Base-by-base conservation (phyloP, 1,139 yeast genomes). In the Taphrina sp. region DNA sequence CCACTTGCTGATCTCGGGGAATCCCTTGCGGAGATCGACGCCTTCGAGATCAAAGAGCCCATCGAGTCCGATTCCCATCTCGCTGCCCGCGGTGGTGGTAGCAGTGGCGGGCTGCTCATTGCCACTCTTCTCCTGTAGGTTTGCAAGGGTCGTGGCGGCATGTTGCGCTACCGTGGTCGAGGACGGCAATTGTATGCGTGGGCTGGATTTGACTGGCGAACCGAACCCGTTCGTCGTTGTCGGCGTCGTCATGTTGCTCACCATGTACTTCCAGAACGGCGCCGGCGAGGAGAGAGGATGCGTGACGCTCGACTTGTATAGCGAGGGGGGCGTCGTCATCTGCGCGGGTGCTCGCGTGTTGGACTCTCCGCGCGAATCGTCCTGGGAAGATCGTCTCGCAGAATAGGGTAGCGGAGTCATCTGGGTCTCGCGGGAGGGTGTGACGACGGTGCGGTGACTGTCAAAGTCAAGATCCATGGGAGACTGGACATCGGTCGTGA, bases 221-320 rank as follows among this genome's bases (percentile, higher is more conserved):
- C 44, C 46, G 8, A 38, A 17, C 5, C 46, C 54, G 31, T 39
- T 24, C 10, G 47, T 42, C 12, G 29, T 33, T 12, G 54, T 49
- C 7, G 54, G 54, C 14, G 54, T 49, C 23, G 54, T 49, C 54
- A 49, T 49, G 24, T 49, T 49, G 34, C 54, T 49, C 2, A 49
- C 57, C 71, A 72, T 69, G 62, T 69, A 70, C 57, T 68, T 66
- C 76, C 76, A 73, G 56, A 73, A 69, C 36, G 74, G 74, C 3
- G 74, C 74, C 1, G 75, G 75, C 22, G 74, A 70, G 17, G 59
- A 56, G n/a, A 55, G 46, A 14, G 60, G 59, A 37, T 56, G 56
- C 22, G 44, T 41, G 19, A 29, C 31, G 10, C 46, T 42, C 10
- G 46, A 38, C n/a, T 41, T 41, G 37, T 41, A 42, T 14, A 49